These are phyloP conservation scores for Hypoxylon rickii DNA, from an alignment of 495 filamentous ascomycete genomes.

Conservation along the genomic window DNA sequence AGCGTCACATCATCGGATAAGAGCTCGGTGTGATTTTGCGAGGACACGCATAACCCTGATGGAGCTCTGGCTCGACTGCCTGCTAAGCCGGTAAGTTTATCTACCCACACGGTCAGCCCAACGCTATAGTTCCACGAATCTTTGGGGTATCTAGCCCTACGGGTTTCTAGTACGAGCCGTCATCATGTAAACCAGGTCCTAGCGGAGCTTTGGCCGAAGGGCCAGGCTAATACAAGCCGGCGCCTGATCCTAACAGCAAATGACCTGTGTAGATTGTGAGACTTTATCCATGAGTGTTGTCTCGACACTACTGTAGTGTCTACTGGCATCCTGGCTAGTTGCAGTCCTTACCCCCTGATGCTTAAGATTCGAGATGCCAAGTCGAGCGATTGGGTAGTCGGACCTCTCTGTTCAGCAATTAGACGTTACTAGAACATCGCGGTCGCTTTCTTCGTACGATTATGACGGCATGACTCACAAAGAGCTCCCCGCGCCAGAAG, in stretches of 20 bases:
- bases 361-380: constrained; percentile 8
- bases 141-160: constrained; percentile 9
- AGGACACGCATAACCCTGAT: neutral
- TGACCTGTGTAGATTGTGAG: constrained; percentile 5
- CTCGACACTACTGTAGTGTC: constrained; percentile 12
- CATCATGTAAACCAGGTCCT: neutral
- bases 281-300: constrained; percentile 1
- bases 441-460: constrained; percentile 26
- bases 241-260: constrained; percentile 5
- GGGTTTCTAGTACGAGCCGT: constrained; percentile 9
- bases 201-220: constrained; percentile 11
- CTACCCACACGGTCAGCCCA: neutral
- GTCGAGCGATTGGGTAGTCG: constrained; percentile 11
- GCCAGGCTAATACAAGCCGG: constrained; percentile 8
- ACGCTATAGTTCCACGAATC: neutral
- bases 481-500: constrained; percentile 1
- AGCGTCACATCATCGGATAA: constrained; percentile 1
- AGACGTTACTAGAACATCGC: constrained; percentile 21
- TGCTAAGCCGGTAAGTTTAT: too few relatives aligned
- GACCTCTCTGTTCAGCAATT: constrained; percentile 6
- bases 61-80: too few relatives aligned
- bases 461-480: constrained; percentile 30
- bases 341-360: constrained; percentile 14
- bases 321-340: constrained; percentile 14
- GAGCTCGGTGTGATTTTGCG: neutral